A percentile compares a stretch with the other conserved stretches of the same genome.
These are phyloP conservation scores for Epichloe sylvatica DNA, from an alignment of 2,329 filamentous ascomycete genomes.

Conservation along the genomic window DNA sequence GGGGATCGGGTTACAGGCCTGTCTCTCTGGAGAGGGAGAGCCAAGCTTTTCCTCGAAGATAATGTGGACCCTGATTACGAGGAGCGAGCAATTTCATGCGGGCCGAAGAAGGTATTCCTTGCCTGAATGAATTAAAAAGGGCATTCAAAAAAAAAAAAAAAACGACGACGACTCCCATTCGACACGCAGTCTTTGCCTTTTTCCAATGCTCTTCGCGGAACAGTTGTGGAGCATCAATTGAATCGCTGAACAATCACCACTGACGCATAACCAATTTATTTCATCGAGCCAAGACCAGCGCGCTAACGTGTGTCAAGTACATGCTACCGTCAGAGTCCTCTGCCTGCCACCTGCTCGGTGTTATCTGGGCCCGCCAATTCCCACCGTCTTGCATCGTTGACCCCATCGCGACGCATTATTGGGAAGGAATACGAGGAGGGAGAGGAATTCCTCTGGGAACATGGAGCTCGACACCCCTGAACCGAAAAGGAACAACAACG, in stretches of 20 bases:
- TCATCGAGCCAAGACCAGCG: too few relatives aligned
- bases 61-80: background rate
- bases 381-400: background rate
- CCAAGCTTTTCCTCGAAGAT: background rate
- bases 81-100: background rate
- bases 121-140: background rate
- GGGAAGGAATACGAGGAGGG: background rate
- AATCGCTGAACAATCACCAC: too few relatives aligned
- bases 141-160: too few relatives aligned
- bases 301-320: too few relatives aligned
- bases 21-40: background rate
- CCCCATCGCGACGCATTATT: background rate
- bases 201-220: too few relatives aligned
- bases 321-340: background rate
- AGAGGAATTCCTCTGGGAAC: background rate
- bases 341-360: too few relatives aligned
- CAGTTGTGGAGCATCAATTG: background rate
- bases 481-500: background rate
- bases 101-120: background rate
- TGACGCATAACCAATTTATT: background rate
- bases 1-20: too few relatives aligned
- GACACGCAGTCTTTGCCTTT: too few relatives aligned
- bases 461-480: too few relatives aligned
- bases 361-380: background rate
- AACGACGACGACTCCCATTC: too few relatives aligned